A percentile compares a stretch with the other conserved stretches of the same genome.
Evolutionary conservation across 2,329 filamentous ascomycete genomes (phyloP).

Genomic region (Diaporthe sp.): DNA sequence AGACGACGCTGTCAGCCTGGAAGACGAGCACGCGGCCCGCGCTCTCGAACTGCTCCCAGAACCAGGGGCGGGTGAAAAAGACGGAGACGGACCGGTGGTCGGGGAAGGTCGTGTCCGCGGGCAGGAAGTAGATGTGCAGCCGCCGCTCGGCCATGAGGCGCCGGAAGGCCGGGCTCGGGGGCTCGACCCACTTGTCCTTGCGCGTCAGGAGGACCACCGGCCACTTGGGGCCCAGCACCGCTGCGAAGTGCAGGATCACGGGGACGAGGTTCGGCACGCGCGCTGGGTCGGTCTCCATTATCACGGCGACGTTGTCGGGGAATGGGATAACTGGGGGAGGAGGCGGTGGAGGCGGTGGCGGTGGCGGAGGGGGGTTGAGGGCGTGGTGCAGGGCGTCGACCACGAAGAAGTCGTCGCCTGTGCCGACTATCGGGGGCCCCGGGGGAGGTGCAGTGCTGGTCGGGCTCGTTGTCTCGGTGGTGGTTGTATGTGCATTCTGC

Average conservation of each 20-base stretch:
- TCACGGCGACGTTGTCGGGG: conserved; percentile 44
- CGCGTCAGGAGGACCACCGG: conserved; percentile 60
- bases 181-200: conserved; percentile 46
- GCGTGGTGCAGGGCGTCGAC: conserved; percentile 37
- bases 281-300: conserved; percentile 59
- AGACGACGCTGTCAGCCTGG: conserved; percentile 56
- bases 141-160: conserved; percentile 52
- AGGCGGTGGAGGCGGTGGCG: conserved; percentile 35
- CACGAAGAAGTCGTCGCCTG: conserved; percentile 40
- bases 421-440: conserved; percentile 29
- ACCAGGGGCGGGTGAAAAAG: conserved; percentile 53
- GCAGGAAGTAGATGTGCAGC: conserved; percentile 57
- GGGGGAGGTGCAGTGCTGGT: conserved; percentile 2
- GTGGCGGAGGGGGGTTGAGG: conserved; percentile 36
- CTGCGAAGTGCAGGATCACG: conserved; percentile 51
- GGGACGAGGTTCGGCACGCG: conserved; percentile 52
- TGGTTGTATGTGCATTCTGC: neutral
- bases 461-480: neutral
- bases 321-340: conserved; percentile 27
- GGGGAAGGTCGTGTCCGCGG: conserved; percentile 51
- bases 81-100: conserved; percentile 53
- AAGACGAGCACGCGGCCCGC: conserved; percentile 54
- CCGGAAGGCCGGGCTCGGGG: conserved; percentile 51
- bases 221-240: conserved; percentile 58
- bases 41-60: conserved; percentile 54